Evolutionary conservation across 1,139 yeast genomes (phyloP).

Genomic region (Scheffersomyces segobiensis): DNA sequence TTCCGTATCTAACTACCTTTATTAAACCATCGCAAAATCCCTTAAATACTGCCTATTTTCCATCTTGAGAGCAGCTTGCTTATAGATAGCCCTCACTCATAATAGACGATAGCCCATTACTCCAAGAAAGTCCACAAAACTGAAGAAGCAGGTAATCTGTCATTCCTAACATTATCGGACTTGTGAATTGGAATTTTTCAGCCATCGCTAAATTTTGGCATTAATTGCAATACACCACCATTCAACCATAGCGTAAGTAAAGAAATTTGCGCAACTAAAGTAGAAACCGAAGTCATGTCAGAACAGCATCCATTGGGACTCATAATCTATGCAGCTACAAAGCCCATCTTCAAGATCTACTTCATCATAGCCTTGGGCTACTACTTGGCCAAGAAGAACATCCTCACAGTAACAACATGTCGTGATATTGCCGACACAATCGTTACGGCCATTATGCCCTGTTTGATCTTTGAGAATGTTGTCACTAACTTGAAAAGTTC

Average conservation of each 20-base stretch:
- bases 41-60: not conserved
- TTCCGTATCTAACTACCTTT: not conserved
- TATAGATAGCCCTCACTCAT: not conserved
- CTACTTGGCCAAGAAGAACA: slow-evolving; percentile 61
- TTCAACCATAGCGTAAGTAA: not conserved
- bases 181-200: not conserved
- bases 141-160: not conserved
- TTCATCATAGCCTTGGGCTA: slow-evolving; percentile 73
- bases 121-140: not conserved
- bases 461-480: slow-evolving; percentile 75
- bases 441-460: slow-evolving; percentile 73
- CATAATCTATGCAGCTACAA: slow-evolving; percentile 76
- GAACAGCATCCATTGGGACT: slow-evolving; percentile 50
- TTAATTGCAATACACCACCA: too few species aligned
- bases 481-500: slow-evolving; percentile 68
- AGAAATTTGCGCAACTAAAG: not conserved
- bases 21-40: not conserved
- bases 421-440: slow-evolving; percentile 72
- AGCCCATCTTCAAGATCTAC: slow-evolving; percentile 86
- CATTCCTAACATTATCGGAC: not conserved
- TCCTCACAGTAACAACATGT: slow-evolving; percentile 72
- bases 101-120: not conserved
- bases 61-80: not conserved
- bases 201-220: not conserved
- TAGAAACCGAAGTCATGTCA: not conserved